Percentiles rank a stretch among this genome's conserved stretches.
Evolutionary conservation across 192 early-diverging fungal genomes (phyloP).

Genomic region (Coemansia sp.): DNA sequence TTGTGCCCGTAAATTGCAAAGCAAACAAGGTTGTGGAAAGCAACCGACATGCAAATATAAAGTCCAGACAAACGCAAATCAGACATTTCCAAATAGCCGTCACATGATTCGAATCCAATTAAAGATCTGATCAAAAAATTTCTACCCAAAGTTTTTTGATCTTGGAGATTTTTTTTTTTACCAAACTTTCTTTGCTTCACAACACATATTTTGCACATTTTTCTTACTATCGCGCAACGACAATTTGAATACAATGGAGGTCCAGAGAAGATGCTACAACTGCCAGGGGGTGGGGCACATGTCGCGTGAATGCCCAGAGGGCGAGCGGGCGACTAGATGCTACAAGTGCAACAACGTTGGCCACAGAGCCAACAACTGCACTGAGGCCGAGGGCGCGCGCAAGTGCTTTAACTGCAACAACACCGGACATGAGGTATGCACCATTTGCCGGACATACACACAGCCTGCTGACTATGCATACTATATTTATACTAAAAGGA

Average conservation of each 20-base stretch:
- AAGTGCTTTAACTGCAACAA: conserved; percentile 55
- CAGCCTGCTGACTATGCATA: background rate
- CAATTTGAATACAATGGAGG: too few relatives aligned
- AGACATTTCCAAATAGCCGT: background rate
- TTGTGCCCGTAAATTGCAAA: conserved; percentile 1
- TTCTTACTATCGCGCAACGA: too few relatives aligned
- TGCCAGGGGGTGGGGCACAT: conserved; percentile 52
- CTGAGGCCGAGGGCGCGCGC: conserved; percentile 29
- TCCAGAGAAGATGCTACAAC: conserved; percentile 52
- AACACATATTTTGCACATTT: background rate
- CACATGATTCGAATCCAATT: conserved; percentile 3
- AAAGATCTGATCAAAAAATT: conserved; percentile 25
- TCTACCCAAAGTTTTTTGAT: too few relatives aligned
- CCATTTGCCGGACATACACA: background rate
- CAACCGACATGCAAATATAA: background rate
- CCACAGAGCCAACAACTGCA: conserved; percentile 51
- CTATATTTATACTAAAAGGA: background rate
- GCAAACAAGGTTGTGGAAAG: background rate
- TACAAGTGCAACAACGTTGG: conserved; percentile 55
- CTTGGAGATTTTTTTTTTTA: background rate
- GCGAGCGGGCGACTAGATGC: conserved; percentile 44
- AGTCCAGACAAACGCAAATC: background rate
- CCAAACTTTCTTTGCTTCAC: background rate
- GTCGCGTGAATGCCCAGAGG: conserved; percentile 51
- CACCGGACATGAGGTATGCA: conserved; percentile 45